Evolutionary conservation across 139 green algal genomes (phyloP), one percentile per base, ranked within the genome.

Genomic region (Yamagishiella unicocca): DNA sequence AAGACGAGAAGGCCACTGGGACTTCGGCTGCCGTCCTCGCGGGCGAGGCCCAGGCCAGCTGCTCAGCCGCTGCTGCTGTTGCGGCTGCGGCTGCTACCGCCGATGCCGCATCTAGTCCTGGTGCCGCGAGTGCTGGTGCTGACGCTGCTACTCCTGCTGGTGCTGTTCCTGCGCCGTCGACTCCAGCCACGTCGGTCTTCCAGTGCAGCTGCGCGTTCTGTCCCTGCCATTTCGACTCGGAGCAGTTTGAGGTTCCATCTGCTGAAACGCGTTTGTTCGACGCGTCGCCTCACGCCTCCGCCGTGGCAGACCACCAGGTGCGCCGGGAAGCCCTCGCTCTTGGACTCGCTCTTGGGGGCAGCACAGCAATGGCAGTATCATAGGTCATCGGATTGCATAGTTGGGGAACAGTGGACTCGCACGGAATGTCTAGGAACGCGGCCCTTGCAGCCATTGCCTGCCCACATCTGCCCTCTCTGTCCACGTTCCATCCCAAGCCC

Each of bases 161-260:
- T 42, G 27, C 25, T 6, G 19, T 31, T n/a, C 25, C 25, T 6
- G 61, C 14, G 61, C 31, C 31, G 17, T 9, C 58, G 58, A 29
- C 19, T n/a, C 58, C 58, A n/a, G 50, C 21, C 21, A 24, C 62
- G 38, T 25, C 37, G n/a, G 31, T 21, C 35, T 83, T 37, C n/a
- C 31, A 43, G 25, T 86, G 80, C 80, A 22, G 42, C 64, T 77
- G 61, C 43, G 42, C 43, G 64, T 53, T 67, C 22, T 86, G 80
- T 43, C 80, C 80, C 8, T 86, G 80, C 43, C 80, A 67, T 21
- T 54, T n/a, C 3, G 61, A 86, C 21, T 7, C 70, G 4, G 70
- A 40, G 27, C 62, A 71, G 62, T n/a, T 71, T 8, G n/a, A 42
- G 4, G 38, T 12, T 38, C 1, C 25, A 6, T 35, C 38, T 33